Evolutionary conservation across 345 rosid genomes (phyloP), one percentile per base, ranked within the genome.

Genomic region (Arabidopsis suecica): DNA sequence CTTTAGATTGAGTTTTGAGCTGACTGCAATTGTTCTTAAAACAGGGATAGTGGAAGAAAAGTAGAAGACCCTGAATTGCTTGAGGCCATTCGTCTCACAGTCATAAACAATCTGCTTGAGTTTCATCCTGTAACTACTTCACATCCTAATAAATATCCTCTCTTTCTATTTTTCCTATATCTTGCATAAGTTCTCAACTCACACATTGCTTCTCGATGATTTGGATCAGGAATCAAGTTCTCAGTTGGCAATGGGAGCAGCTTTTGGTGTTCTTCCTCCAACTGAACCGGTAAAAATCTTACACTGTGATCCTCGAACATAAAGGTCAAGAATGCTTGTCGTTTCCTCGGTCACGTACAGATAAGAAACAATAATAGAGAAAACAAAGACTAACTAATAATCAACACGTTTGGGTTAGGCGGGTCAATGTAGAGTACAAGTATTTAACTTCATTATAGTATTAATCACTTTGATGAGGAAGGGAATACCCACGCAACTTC

Each of bases 21-120:
- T 61, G 63, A 57, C 49, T 59, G 49, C 50, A 4, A 4, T 32
- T 50, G 41, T 57, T 71, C 34, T 18, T 48, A 12, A 22, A 68
- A 78, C 86, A 95, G 99, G 66, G 83, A 76, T 76, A 90, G 91
- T 42, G 99, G 99, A 60, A 82, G 99, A 84, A 95, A 95, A 85
- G 89, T 95, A 55, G 97, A 89, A 34, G 99, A 92, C 63, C 94
- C 96, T 9, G 99, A 95, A 79, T 76, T 92, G 83, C 97, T 95
- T 6, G 99, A 95, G 79, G 93, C 97, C 44, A 95, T 95, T 65
- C 97, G 99, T 61, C 85, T 95, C 87, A 95, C 99, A 18, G 84
- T 92, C 65, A 95, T 95, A 42, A 91, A 87, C 86, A 95, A 95
- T 78, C 42, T 95, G 65, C 89, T 95, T 32, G 75, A 95, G 85